Percentiles rank a stretch among this genome's conserved stretches.
These are phyloP conservation scores for Centrapalus pauciflorus DNA, from an alignment of 129 eudicot species.

Conservation along the genomic window DNA sequence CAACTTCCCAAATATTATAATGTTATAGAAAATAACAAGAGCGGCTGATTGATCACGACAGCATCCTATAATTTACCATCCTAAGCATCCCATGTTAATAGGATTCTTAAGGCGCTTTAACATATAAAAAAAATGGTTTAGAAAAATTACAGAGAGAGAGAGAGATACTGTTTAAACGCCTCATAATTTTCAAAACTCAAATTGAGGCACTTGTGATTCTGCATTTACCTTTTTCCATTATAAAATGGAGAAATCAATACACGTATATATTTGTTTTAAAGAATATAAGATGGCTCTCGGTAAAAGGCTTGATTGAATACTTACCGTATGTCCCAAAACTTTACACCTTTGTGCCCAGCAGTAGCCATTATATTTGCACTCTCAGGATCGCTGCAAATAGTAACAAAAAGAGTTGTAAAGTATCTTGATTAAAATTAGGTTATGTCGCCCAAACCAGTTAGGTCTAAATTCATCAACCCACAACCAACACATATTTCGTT, in stretches of 20 bases:
- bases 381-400: constrained; percentile 66
- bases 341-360: constrained; percentile 70
- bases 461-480: neutral
- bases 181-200: too few species aligned
- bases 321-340: constrained; percentile 96
- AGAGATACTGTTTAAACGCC: too few species aligned
- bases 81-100: too few species aligned
- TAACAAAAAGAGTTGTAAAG: neutral
- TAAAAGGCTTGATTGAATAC: constrained; percentile 18
- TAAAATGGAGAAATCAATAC: neutral
- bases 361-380: constrained; percentile 65
- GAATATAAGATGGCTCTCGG: neutral
- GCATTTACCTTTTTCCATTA: neutral
- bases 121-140: too few species aligned
- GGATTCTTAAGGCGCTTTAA: too few species aligned
- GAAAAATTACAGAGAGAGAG: too few species aligned
- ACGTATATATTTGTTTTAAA: neutral
- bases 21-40: too few species aligned
- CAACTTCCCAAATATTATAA: too few species aligned
- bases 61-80: too few species aligned
- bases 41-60: too few species aligned
- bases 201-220: too few species aligned
- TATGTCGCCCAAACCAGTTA: neutral
- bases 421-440: neutral
- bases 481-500: neutral